A percentile compares a stretch with the other conserved stretches of the same genome.
phyloP scores from a whole-genome alignment of 1,139 yeast genomes.

The Casaregolazyma lundiana region DNA sequence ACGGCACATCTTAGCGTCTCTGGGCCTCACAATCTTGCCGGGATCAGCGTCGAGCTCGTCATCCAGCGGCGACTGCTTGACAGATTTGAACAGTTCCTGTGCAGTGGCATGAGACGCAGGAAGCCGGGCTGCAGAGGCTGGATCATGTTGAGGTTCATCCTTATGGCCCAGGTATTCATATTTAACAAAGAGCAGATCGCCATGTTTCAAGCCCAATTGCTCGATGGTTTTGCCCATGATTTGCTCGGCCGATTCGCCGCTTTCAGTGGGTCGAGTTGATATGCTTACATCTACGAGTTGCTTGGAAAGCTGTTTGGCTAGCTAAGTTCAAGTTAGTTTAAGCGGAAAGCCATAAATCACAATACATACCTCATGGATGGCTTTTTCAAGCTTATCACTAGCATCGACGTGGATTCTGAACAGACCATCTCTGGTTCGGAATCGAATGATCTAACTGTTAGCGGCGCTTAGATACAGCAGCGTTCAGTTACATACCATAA shows the following conservation, averaged over 20 bases:
- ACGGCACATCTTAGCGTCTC: slow-evolving; percentile 59
- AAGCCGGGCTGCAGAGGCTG: background rate
- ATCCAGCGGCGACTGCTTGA: slow-evolving; percentile 53
- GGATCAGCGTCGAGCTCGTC: slow-evolving; percentile 57
- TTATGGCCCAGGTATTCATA: slow-evolving; percentile 36
- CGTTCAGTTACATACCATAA: slow-evolving; percentile 2
- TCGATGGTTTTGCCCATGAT: slow-evolving; percentile 45
- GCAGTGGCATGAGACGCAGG: slow-evolving; percentile 2
- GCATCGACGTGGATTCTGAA: slow-evolving; percentile 57
- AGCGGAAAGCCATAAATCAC: slow-evolving; percentile 9
- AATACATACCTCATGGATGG: slow-evolving; percentile 44
- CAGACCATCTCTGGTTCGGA: slow-evolving; percentile 81
- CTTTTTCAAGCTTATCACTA: slow-evolving; percentile 44
- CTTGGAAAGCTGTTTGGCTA: slow-evolving; percentile 25
- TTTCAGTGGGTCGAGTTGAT: slow-evolving; percentile 43
- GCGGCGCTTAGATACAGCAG: no score
- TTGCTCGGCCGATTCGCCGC: slow-evolving; percentile 43
- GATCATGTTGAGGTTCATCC: slow-evolving; percentile 10
- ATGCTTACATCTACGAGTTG: slow-evolving; percentile 24
- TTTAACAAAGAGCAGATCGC: slow-evolving; percentile 70
- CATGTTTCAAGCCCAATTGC: slow-evolving; percentile 64
- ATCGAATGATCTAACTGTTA: slow-evolving; percentile 67
- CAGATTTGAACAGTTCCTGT: slow-evolving; percentile 14
- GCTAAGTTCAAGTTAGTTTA: slow-evolving; percentile 8
- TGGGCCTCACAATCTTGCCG: slow-evolving; percentile 68